phyloP scores from a whole-genome alignment of 257 asterid species.

The Coffea canephora region DNA sequence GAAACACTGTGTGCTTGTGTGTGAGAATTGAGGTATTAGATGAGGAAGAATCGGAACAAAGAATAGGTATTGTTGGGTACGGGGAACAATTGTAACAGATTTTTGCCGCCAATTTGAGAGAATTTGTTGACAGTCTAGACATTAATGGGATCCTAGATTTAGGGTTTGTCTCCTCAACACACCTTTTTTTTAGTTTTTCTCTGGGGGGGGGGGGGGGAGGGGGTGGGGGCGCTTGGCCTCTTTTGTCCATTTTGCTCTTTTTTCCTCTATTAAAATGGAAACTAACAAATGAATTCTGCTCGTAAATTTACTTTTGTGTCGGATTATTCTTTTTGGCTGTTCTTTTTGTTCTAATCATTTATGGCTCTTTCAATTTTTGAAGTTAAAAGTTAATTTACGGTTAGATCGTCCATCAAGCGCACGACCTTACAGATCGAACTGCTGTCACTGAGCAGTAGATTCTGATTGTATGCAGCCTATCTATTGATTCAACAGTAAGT shows the following conservation, averaged over 20 bases:
- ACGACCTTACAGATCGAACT: no score
- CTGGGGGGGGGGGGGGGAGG: no score
- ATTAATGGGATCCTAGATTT: neutral
- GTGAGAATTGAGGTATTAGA: neutral
- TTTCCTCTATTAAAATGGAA: neutral
- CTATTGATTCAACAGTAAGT: neutral
- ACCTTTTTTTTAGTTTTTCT: neutral
- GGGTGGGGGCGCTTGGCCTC: no score
- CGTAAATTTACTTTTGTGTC: no score
- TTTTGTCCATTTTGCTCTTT: neutral
- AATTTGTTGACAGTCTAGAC: neutral
- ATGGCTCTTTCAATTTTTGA: neutral
- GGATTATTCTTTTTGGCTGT: no score
- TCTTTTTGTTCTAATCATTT: no score
- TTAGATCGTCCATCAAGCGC: no score
- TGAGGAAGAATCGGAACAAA: slow-evolving; percentile 6
- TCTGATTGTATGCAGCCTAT: neutral
- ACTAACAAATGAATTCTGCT: no score
- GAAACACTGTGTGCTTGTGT: neutral
- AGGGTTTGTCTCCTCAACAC: slow-evolving; percentile 7
- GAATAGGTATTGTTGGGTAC: slow-evolving; percentile 2
- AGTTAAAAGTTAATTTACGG: neutral
- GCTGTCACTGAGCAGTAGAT: no score
- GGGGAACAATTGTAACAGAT: neutral
- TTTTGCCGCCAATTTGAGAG: slow-evolving; percentile 29